Evolutionary conservation across 2,329 filamentous ascomycete genomes (phyloP).

Genomic region (Fusarium denticulatum): DNA sequence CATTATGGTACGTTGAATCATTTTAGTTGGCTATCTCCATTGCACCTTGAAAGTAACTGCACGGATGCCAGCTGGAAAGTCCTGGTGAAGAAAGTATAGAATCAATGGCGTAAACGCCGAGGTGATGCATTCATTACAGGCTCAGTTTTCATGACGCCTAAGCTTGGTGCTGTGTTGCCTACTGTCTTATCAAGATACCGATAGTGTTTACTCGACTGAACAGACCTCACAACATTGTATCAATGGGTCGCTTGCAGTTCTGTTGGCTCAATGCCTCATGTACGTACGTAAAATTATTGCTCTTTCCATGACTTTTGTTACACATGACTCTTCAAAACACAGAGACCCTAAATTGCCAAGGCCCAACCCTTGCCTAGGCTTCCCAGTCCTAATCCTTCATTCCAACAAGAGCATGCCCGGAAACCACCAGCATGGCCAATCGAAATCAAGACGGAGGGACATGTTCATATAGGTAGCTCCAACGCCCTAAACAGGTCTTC

Average conservation of each 20-base stretch:
- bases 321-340: slow-evolving; percentile 36
- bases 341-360: slow-evolving; percentile 18
- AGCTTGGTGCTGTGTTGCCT: neutral
- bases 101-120: neutral
- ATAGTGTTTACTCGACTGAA: neutral
- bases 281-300: slow-evolving; percentile 40
- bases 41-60: neutral
- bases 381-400: slow-evolving; percentile 38
- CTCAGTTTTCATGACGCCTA: neutral
- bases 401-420: slow-evolving; percentile 42
- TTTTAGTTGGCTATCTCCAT: neutral
- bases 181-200: neutral
- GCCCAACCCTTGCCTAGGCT: slow-evolving; percentile 24
- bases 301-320: slow-evolving; percentile 45
- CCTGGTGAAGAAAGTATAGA: neutral
- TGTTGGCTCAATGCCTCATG: slow-evolving; percentile 6
- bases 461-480: slow-evolving; percentile 1
- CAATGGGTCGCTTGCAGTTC: slow-evolving; percentile 9
- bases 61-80: neutral
- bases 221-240: neutral
- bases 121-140: neutral
- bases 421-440: slow-evolving; percentile 36
- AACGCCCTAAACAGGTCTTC: slow-evolving; percentile 8
- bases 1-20: neutral
- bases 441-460: slow-evolving; percentile 2